phyloP scores from a whole-genome alignment of 768 basidiomycete genomes.

The Auricularia auricula-judae region DNA sequence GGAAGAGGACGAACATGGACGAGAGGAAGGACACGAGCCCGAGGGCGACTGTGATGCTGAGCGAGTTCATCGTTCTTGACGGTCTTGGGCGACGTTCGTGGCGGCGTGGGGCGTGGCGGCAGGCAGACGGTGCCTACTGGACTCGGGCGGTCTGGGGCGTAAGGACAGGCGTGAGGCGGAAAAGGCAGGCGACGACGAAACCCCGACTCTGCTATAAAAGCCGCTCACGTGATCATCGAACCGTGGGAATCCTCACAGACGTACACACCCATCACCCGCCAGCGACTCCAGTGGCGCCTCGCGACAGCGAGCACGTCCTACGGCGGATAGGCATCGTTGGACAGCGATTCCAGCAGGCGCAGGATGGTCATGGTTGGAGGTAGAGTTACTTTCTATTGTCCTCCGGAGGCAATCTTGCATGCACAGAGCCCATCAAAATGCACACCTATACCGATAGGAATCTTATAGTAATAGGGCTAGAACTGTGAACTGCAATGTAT shows the following conservation, averaged over 20 bases:
- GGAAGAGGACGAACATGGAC: slow-evolving; percentile 67
- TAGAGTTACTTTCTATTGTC: background rate
- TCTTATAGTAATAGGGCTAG: no score
- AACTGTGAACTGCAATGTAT: no score
- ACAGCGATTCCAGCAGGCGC: background rate
- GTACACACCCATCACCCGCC: no score
- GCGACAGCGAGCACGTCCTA: no score
- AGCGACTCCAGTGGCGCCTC: no score
- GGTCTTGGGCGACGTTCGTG: slow-evolving; percentile 3
- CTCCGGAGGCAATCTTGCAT: background rate
- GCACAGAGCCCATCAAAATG: no score
- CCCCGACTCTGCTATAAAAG: background rate
- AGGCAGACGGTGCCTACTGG: background rate
- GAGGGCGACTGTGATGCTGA: slow-evolving; percentile 54
- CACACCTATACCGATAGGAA: no score
- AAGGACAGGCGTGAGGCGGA: slow-evolving; percentile 3
- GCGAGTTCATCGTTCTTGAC: slow-evolving; percentile 42
- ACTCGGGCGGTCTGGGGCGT: slow-evolving; percentile 1
- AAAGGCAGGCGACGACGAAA: background rate
- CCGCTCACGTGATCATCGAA: background rate
- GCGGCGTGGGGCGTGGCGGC: slow-evolving; percentile 7
- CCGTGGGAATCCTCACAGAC: background rate
- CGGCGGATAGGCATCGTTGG: no score
- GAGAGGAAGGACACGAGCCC: slow-evolving; percentile 61
- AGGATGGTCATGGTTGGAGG: background rate